Evolutionary conservation across 805 yeast species (phyloP).

Genomic region (Pichia californica): DNA sequence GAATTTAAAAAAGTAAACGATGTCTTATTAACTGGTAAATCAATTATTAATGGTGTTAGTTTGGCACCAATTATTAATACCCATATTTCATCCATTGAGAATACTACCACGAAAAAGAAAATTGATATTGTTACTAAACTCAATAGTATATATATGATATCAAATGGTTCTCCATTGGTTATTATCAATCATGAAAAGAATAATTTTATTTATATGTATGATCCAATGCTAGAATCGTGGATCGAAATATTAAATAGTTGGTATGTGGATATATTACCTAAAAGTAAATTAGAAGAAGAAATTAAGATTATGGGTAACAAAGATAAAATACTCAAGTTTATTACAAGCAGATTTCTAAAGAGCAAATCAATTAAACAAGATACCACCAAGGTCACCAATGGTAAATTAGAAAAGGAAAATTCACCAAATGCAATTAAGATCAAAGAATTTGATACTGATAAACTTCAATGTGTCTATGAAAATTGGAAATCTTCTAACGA

Average conservation of each 20-base stretch:
- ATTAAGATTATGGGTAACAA: background rate
- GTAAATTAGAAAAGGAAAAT: background rate
- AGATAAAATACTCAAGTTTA: slow-evolving; percentile 3
- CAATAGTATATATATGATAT: slow-evolving; percentile 21
- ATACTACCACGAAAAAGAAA: slow-evolving; percentile 18
- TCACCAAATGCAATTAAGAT: background rate
- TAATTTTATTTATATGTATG: slow-evolving; percentile 33
- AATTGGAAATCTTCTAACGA: slow-evolving; percentile 3
- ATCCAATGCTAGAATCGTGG: slow-evolving; percentile 42
- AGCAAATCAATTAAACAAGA: background rate
- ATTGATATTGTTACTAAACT: slow-evolving; percentile 12
- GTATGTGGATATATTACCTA: slow-evolving; percentile 13
- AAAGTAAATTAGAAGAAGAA: background rate
- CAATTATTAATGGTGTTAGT: slow-evolving; percentile 38
- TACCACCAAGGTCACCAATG: background rate
- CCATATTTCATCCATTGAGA: slow-evolving; percentile 11
- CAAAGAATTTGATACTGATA: too few relatives aligned
- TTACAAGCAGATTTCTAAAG: background rate
- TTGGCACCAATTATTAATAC: slow-evolving; percentile 48
- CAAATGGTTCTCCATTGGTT: slow-evolving; percentile 38
- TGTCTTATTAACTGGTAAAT: slow-evolving; percentile 18
- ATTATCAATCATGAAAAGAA: slow-evolving; percentile 30
- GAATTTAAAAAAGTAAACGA: slow-evolving; percentile 17
- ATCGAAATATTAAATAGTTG: slow-evolving; percentile 37
- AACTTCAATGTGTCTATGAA: background rate